phyloP scores from a whole-genome alignment of 495 filamentous ascomycete species.

The Penicillium antarcticum region DNA sequence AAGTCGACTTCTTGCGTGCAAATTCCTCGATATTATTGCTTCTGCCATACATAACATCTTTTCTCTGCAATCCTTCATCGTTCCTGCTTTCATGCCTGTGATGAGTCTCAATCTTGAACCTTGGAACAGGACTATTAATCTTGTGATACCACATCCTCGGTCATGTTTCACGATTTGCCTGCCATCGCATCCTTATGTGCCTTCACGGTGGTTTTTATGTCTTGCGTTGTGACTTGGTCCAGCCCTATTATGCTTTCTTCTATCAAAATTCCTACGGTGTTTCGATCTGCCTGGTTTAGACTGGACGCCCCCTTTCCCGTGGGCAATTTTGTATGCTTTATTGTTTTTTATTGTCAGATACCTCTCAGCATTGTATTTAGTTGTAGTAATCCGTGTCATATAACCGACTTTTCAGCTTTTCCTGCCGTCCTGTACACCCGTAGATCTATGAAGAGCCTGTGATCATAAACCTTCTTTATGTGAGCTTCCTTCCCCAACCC shows the following conservation, averaged over 20 bases:
- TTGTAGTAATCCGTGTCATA: conserved; percentile 26
- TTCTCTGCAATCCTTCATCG: conserved; percentile 2
- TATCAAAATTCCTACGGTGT: neutral
- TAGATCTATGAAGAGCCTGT: too few relatives aligned
- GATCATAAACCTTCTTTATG: too few relatives aligned
- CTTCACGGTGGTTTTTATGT: conserved; percentile 7
- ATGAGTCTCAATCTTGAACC: conserved; percentile 9
- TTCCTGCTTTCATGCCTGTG: conserved; percentile 13
- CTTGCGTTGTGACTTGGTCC: conserved; percentile 9
- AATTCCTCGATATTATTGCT: conserved; percentile 13
- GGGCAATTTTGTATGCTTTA: conserved; percentile 8
- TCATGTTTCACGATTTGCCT: conserved; percentile 31
- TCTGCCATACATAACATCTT: conserved; percentile 16
- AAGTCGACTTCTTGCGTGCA: conserved; percentile 6
- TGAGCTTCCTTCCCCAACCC: too few relatives aligned
- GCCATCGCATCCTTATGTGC: conserved; percentile 8
- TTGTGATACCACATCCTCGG: conserved; percentile 29
- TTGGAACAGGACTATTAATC: conserved; percentile 21
- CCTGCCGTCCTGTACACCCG: neutral
- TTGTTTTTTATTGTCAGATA: conserved; percentile 32
- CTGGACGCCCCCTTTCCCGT: conserved; percentile 2
- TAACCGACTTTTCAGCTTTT: conserved; percentile 7
- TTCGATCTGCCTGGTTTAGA: conserved; percentile 11
- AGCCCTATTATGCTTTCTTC: neutral
- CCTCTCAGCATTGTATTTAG: conserved; percentile 39